Evolutionary conservation across 805 yeast genomes (phyloP).

Genomic region (Priceomyces castillae): DNA sequence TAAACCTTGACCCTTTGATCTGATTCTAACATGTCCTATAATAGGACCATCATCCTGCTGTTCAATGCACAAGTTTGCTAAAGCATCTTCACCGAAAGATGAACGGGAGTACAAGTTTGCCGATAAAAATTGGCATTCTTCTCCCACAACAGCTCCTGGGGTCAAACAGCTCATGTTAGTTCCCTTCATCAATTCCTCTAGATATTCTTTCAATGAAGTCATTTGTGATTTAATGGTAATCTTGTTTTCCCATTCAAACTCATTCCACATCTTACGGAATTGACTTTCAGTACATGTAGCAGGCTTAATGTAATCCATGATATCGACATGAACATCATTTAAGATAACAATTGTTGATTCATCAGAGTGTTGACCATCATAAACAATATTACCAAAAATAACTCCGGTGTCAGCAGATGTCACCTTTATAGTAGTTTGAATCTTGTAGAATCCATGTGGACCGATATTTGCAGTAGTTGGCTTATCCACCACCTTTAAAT

Average conservation of each 20-base stretch:
- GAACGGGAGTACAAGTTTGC: constrained; percentile 92
- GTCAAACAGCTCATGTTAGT: constrained; percentile 95
- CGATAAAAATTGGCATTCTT: constrained; percentile 85
- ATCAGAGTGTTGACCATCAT: constrained; percentile 92
- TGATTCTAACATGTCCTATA: constrained; percentile 91
- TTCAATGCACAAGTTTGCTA: constrained; percentile 94
- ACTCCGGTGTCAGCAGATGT: constrained; percentile 98
- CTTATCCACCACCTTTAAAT: constrained; percentile 87
- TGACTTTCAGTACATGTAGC: constrained; percentile 84
- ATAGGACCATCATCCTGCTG: constrained; percentile 70
- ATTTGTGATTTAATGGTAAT: constrained; percentile 77
- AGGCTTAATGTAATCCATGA: constrained; percentile 96
- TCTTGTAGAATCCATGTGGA: constrained; percentile 94
- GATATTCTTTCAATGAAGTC: constrained; percentile 67
- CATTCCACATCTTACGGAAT: constrained; percentile 98
- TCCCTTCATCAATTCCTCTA: constrained; percentile 70
- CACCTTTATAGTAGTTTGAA: constrained; percentile 87
- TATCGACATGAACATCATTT: constrained; percentile 92
- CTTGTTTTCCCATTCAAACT: constrained; percentile 99
- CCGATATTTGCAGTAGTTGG: constrained; percentile 89
- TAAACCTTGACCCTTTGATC: constrained; percentile 97
- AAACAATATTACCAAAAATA: constrained; percentile 93
- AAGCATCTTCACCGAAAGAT: constrained; percentile 95
- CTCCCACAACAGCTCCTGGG: constrained; percentile 86
- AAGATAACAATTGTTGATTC: constrained; percentile 87